phyloP scores from a whole-genome alignment of 1,139 yeast genomes.

The Geotrichum carabidarum region DNA sequence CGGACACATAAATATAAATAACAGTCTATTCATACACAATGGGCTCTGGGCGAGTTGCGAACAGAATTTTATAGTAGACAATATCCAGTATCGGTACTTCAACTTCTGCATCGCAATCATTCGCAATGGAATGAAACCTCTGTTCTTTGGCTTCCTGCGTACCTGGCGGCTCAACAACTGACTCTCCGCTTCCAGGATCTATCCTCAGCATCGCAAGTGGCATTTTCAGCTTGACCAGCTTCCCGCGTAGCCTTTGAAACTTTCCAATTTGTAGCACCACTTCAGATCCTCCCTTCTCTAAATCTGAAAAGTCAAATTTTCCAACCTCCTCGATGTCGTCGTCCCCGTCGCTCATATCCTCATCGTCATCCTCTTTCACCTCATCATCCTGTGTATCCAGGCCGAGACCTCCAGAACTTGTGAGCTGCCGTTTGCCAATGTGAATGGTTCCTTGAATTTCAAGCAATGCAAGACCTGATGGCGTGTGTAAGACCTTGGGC shows the following conservation, averaged over 20 bases:
- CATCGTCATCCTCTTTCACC: constrained; percentile 11
- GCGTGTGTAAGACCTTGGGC: constrained; percentile 32
- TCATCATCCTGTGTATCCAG: constrained; percentile 7
- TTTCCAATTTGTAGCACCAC: constrained; percentile 34
- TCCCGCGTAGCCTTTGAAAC: constrained; percentile 37
- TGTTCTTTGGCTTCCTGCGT: constrained; percentile 14
- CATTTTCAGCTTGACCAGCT: constrained; percentile 31
- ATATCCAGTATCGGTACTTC: constrained; percentile 32
- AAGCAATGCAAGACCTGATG: constrained; percentile 33
- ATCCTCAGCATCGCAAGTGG: constrained; percentile 36
- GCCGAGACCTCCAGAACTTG: constrained; percentile 17
- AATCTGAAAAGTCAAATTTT: constrained; percentile 26
- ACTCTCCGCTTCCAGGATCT: constrained; percentile 18
- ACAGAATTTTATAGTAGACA: constrained; percentile 34
- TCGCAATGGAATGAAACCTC: constrained; percentile 11
- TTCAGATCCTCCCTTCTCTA: constrained; percentile 24
- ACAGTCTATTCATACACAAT: constrained; percentile 21
- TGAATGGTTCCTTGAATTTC: constrained; percentile 37
- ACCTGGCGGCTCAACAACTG: constrained; percentile 12
- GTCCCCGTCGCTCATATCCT: not conserved
- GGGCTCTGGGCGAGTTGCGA: constrained; percentile 37
- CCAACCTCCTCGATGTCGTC: constrained; percentile 23
- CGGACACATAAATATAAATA: not conserved
- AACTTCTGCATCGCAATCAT: constrained; percentile 19
- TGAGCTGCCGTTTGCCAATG: constrained; percentile 28